Conservation (phyloP, 2,329 filamentous ascomycete genomes). For the Fulvia fulva region DNA sequence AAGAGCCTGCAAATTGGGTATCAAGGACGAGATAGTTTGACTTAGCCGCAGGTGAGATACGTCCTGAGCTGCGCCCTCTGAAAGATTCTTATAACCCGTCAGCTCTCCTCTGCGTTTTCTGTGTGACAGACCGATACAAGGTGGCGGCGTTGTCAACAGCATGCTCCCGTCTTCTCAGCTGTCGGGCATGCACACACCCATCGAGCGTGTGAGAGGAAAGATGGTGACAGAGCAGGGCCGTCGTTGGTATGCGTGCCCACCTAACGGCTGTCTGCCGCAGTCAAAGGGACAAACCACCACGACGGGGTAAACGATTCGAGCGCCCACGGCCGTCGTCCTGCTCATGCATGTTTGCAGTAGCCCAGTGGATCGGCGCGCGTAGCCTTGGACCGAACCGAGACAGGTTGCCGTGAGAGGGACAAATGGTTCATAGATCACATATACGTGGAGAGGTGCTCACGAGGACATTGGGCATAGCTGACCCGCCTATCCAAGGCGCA, state of each 20-base stretch:
- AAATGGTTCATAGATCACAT: conserved; percentile 3
- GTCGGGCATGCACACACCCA: conserved; percentile 15
- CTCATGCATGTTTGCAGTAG: conserved; percentile 22
- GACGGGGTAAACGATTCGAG: conserved; percentile 10
- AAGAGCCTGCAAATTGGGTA: conserved; percentile 26
- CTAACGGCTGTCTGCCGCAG: conserved; percentile 14
- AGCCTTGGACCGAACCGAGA: conserved; percentile 22
- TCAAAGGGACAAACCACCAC: conserved; percentile 10
- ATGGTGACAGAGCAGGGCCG: conserved; percentile 2
- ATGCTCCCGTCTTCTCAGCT: conserved; percentile 16
- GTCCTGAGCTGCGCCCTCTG: conserved; percentile 14
- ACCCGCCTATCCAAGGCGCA: conserved; percentile 16
- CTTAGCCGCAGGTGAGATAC: conserved; percentile 29
- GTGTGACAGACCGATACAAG: conserved; percentile 17
- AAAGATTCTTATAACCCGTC: conserved; percentile 19
- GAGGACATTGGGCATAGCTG: neutral
- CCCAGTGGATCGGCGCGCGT: conserved; percentile 24
- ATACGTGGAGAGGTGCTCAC: conserved; percentile 5
- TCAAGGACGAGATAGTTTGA: conserved; percentile 22
- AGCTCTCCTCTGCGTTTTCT: conserved; percentile 15
- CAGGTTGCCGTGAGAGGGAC: conserved; percentile 4
- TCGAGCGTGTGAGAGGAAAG: conserved; percentile 3
- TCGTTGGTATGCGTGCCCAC: conserved; percentile 17
- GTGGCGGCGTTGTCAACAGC: conserved; percentile 21
- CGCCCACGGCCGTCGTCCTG: conserved; percentile 14